Conservation (phyloP, 2,329 filamentous ascomycete genomes). For the Talaromyces funiculosus region DNA sequence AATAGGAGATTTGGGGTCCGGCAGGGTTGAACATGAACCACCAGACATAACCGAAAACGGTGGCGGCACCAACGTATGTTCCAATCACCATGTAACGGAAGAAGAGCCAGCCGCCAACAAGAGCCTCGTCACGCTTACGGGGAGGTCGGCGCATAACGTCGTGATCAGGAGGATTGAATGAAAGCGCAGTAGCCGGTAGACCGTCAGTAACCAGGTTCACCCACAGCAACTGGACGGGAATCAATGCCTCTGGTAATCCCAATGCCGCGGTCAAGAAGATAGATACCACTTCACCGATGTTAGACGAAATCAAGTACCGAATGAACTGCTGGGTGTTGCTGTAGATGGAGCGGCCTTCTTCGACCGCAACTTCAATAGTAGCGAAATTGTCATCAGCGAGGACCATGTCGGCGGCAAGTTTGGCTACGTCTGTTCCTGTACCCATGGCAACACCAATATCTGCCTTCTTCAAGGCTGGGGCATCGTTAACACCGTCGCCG, state of each 20-base stretch:
- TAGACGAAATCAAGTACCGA: constrained; percentile 96
- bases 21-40: constrained; percentile 96
- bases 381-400: constrained; percentile 98
- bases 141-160: constrained; percentile 95
- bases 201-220: constrained; percentile 98
- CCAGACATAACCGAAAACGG: constrained; percentile 97
- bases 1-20: constrained; percentile 87
- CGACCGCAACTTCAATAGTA: constrained; percentile 90
- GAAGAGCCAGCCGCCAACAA: constrained; percentile 94
- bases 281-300: constrained; percentile 97
- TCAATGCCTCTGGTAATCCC: constrained; percentile 95
- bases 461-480: constrained; percentile 93
- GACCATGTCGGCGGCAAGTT: constrained; percentile 96
- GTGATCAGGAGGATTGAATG: constrained; percentile 97
- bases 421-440: constrained; percentile 92
- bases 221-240: constrained; percentile 96
- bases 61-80: constrained; percentile 88
- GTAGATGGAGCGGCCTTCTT: constrained; percentile 97
- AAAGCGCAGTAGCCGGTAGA: constrained; percentile 89
- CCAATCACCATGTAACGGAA: constrained; percentile 96
- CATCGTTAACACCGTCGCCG: constrained; percentile 97
- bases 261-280: constrained; percentile 96
- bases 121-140: constrained; percentile 82
- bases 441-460: constrained; percentile 99
- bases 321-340: constrained; percentile 99